These are phyloP conservation scores for Yamadazyma sp. DNA, from an alignment of 1,139 yeast genomes.

Conservation along the genomic window DNA sequence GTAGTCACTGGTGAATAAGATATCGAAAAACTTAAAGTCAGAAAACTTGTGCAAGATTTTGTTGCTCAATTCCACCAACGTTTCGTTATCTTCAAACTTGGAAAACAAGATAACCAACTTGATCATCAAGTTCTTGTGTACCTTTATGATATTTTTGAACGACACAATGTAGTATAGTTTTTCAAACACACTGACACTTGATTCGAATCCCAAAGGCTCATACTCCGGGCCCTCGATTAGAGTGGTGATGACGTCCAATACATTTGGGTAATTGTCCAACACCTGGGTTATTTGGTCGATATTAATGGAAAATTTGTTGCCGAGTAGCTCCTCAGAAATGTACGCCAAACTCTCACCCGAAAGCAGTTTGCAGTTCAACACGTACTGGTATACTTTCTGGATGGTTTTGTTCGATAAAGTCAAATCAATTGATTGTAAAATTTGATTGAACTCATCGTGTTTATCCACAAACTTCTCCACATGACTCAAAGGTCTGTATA, in stretches of 20 bases:
- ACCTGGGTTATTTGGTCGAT: slow-evolving; percentile 16
- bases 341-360: slow-evolving; percentile 6
- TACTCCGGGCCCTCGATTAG: slow-evolving; percentile 19
- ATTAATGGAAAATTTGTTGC: slow-evolving; percentile 8
- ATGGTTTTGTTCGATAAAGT: slow-evolving; percentile 28
- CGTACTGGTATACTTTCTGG: slow-evolving; percentile 19
- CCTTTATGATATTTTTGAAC: slow-evolving; percentile 12
- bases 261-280: slow-evolving; percentile 20
- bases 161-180: slow-evolving; percentile 6
- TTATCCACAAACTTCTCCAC: slow-evolving; percentile 26
- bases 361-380: slow-evolving; percentile 2
- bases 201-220: slow-evolving; percentile 10
- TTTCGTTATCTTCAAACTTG: slow-evolving; percentile 12
- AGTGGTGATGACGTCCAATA: slow-evolving; percentile 14
- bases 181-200: slow-evolving; percentile 4
- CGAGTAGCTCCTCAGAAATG: slow-evolving; percentile 10
- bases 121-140: slow-evolving; percentile 11
- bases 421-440: slow-evolving; percentile 8
- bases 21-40: slow-evolving; percentile 12
- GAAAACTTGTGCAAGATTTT: slow-evolving; percentile 11
- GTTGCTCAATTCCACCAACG: slow-evolving; percentile 6
- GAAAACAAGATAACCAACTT: slow-evolving; percentile 13
- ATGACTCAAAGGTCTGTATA: slow-evolving; percentile 33
- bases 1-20: slow-evolving; percentile 10
- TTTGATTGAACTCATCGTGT: slow-evolving; percentile 13